Evolutionary conservation across 192 early-diverging fungal genomes (phyloP).

Genomic region (Coemansia sp.): DNA sequence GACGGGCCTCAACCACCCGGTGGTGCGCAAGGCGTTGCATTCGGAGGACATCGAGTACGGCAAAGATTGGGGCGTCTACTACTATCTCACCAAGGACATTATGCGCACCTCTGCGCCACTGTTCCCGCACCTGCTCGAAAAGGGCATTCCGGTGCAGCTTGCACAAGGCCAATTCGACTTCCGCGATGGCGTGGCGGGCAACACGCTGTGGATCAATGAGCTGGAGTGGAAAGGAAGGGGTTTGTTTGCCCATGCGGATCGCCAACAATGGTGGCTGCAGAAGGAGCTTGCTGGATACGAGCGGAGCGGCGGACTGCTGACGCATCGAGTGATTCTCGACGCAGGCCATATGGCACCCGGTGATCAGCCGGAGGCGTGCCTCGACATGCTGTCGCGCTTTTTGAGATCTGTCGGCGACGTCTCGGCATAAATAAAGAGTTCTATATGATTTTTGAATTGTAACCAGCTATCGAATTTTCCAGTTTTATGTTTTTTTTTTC

Average conservation of each 20-base stretch:
- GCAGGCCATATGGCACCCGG: conserved; percentile 75
- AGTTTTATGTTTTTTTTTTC: too few relatives aligned
- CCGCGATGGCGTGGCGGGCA: conserved; percentile 70
- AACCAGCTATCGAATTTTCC: too few relatives aligned
- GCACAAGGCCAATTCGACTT: conserved; percentile 85
- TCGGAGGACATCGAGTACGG: conserved; percentile 50
- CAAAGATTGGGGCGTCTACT: conserved; percentile 58
- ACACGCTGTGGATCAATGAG: conserved; percentile 67
- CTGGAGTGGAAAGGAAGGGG: conserved; percentile 51
- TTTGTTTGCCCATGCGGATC: conserved; percentile 56
- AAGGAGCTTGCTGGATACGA: conserved; percentile 61
- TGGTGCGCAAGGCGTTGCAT: conserved; percentile 63
- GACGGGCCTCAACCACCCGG: conserved; percentile 56
- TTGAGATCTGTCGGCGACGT: conserved; percentile 1
- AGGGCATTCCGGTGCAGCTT: conserved; percentile 57
- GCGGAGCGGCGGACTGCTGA: conserved; percentile 56
- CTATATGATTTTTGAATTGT: too few relatives aligned
- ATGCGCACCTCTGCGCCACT: conserved; percentile 63
- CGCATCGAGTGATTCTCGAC: conserved; percentile 60
- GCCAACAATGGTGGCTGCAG: conserved; percentile 48
- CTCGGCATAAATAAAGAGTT: too few relatives aligned
- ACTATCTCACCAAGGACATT: conserved; percentile 59
- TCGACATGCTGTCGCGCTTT: conserved; percentile 43
- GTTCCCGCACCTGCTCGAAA: conserved; percentile 59
- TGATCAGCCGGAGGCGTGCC: conserved; percentile 59